Evolutionary conservation across 2,329 filamentous ascomycete genomes (phyloP), one percentile per base, ranked within the genome.

Genomic region (Cytospora piceae): DNA sequence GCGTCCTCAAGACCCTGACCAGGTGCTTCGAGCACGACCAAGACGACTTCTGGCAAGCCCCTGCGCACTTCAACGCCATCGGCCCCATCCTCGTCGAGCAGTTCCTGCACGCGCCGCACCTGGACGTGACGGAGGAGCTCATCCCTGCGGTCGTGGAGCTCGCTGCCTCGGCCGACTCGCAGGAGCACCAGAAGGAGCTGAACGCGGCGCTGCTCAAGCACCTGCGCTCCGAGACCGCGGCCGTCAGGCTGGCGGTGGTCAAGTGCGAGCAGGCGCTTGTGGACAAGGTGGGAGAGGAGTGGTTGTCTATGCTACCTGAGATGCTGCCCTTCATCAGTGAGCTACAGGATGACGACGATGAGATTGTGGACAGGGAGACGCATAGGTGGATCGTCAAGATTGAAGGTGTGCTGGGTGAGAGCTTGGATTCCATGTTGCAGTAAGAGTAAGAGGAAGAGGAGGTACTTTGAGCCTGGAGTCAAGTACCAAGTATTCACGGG

Each of bases 241-340:
- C 85, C 29, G 90, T 94, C 9, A 86, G 95, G 20, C 81, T 98
- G 39, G 92, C 91, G 1, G 93, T 92, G 0, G 89, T 99, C 42
- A 89, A 89, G 77, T 90, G 90, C 71, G 87, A 98, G 80, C 90
- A 93, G 74, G 86, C 85, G 17, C 81, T 98, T 69, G 96, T 93
- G 15, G 87, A 91, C 71, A 83, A 87, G 57, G 79, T 98, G 31
- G 94, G 94, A 66, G 94, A 98, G 76, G 95, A 99, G 74, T 99
- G 95, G 95, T 79, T 99, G 67, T 86, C 89, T 1, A 85, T 96
- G 81, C 77, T 98, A 74, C 93, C 94, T 0, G 95, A 99, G 84
- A 98, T 97, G 90, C 80, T 99, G 75, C 94, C 96, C 24, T 92
- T 94, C 70, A 97, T 99, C 72, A 96, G 92, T 73, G 95, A 99